phyloP scores from a whole-genome alignment of 2,329 filamentous ascomycete species.

The Chaetomiaceae sp. region DNA sequence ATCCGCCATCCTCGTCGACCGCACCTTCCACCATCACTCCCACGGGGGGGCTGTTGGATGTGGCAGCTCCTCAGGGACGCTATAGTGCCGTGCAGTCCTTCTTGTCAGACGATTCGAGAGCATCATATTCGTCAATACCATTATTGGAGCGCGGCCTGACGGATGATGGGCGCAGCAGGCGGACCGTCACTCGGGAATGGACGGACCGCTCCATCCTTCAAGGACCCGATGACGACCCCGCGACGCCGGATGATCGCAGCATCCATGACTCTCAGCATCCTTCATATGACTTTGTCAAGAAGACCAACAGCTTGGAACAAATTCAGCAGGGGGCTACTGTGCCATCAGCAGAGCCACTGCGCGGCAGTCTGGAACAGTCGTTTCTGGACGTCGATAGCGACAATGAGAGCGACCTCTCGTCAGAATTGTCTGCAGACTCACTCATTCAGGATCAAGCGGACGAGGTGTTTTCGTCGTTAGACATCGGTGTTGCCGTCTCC shows the following conservation, averaged over 20 bases:
- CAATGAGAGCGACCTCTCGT: conserved; percentile 56
- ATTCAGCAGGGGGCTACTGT: conserved; percentile 37
- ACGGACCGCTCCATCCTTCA: conserved; percentile 52
- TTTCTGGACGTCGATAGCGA: conserved; percentile 47
- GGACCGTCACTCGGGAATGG: conserved; percentile 44
- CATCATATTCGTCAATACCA: conserved; percentile 73
- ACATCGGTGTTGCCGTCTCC: conserved; percentile 32
- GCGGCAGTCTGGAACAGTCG: conserved; percentile 36
- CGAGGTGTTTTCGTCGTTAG: conserved; percentile 28
- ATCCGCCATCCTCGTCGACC: conserved; percentile 31
- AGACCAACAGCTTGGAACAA: conserved; percentile 49
- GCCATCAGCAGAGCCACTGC: conserved; percentile 24
- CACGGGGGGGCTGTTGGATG: conserved; percentile 20
- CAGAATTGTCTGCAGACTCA: conserved; percentile 55
- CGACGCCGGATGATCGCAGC: conserved; percentile 19
- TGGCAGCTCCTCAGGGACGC: conserved; percentile 14
- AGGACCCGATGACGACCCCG: conserved; percentile 39
- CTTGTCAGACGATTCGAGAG: conserved; percentile 59
- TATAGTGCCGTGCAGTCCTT: conserved; percentile 43
- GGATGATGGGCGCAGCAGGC: conserved; percentile 45
- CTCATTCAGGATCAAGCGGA: conserved; percentile 32
- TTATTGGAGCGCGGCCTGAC: conserved; percentile 65
- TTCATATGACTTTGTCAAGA: conserved; percentile 53
- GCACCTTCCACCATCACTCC: conserved; percentile 22
- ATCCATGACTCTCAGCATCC: conserved; percentile 33